Base-by-base conservation (phyloP, 257 asterid species). In the Nicotiana tomentosiformis region DNA sequence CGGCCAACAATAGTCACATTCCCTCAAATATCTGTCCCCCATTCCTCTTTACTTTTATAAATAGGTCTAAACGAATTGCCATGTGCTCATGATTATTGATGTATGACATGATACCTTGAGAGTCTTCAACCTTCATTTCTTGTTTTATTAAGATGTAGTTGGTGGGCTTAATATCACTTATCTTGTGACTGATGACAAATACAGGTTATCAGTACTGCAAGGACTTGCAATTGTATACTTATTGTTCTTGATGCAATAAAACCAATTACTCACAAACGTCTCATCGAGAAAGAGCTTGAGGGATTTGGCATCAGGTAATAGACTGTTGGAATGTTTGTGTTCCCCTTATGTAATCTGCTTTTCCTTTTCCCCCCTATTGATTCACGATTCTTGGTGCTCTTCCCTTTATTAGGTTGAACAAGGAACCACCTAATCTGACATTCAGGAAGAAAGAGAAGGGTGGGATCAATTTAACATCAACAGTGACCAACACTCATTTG, bases 201-300 rank as follows among this genome's bases (percentile, higher is more conserved):
- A 55, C 88, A 96, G 99, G 98, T 96, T 82, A 96, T 96, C 92
- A 96, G 99, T 88, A 96, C 99, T 66, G 95, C 99, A 78, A 91
- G 99, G 86, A 96, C 99, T 15, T 96, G 98, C 83, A 96, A 90
- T 86, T 91, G 98, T 87, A 96, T 96, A 88, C 91, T 96, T 77
- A 96, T 96, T 83, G 99, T 96, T 74, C 91, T 96, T 78, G 99
- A 96, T 88, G 99, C 99, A n/a, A 94, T 94, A 85, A 96, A 96
- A 85, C 99, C 98, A 58, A 94, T 94, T 77, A 96, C 98, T 87
- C 99, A 96, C 88, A 96, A 96, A 87, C 97, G 97, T 14, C 90
- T 94, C 46, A 96, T 94, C 83, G 99, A 96, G 91, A 96, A 96
- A 84, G 99, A 96, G 91, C 98, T 94, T 9, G 99, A 96, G 89